Base-by-base conservation (phyloP, 352 stramenopile species). In the Phytophthora citrophthora region DNA sequence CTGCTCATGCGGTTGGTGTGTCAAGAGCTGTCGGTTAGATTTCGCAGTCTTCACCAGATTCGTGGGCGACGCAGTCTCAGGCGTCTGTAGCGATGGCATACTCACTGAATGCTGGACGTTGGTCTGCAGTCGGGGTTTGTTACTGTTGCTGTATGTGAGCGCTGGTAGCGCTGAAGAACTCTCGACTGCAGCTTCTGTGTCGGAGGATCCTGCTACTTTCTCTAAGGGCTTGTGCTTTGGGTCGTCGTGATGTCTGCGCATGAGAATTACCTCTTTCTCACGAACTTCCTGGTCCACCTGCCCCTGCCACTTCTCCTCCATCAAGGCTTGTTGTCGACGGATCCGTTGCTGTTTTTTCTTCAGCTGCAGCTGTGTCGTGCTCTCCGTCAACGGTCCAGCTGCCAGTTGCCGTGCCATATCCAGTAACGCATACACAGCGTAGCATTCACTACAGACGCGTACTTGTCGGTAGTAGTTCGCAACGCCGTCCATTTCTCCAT, bases 391-490 rank as follows among this genome's bases (percentile, higher is more conserved):
- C n/a, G 38, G 38, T 13, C 64, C 58, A n/a, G 18, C 52, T 52
- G 63, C 41, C 46, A 83, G 56, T 31, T 80, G 65, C 2, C 93
- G 71, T 2, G 87, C 82, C 20, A 83, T 73, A 59, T 96, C 89
- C 16, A 98, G 70, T 39, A 96, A 66, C 24, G 76, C 67, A 76
- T 98, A 97, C 24, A 97, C 79, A 64, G 81, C 79, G 58, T 87
- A 94, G 74, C 93, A 98, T 52, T 89, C 74, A 13, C 29, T 27
- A 53, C 93, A 97, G 9, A 98, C 91, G 13, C 83, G 74, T 24
- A 97, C 83, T 43, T 94, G 79, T 20, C 86, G 79, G 54, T 97
- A 97, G 47, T 89, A 90, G 45, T 89, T 94, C 7, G 85, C 77
- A 2, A 87, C 65, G 18, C 76, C 68, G 11, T 89, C 82, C 49